Base-by-base conservation (phyloP, 23 red algal genomes). In the Gracilaria domingensis region DNA sequence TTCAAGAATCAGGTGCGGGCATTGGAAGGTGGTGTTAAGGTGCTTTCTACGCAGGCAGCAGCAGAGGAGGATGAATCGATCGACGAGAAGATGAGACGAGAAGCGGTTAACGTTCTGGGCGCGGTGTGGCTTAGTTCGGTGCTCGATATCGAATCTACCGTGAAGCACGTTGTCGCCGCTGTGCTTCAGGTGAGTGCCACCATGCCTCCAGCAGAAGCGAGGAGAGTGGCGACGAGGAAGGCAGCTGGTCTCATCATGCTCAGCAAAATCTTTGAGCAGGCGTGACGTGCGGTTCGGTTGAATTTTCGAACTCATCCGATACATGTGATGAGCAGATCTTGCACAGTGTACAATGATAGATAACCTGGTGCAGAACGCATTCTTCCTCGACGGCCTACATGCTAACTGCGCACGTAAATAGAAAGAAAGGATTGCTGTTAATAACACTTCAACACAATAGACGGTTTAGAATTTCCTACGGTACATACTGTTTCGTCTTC, bases 41-140 rank as follows among this genome's bases (percentile, higher is more conserved):
- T 79, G 12, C 58, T 85, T 60, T 62, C 69, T 47, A 66, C 65
- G 12, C 42, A 60, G 32, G 70, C 72, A 29, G 66, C 44, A 23
- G 40, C 80, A 16, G 80, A 78, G 12, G 69, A 78, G 8, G 61
- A 93, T 48, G 90, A 93, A 48, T 79, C 86, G 26, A 85, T 93
- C 45, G 80, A 93, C 54, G 80, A 93, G 5, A 37, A 36, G 38
- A 80, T 65, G 20, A 54, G 80, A 45, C 79, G 90, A 32, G 80
- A 93, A 17, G 40, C 62, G 6, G 90, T 93, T 28, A 85, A 67
- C 60, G 47, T 67, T 8, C 51, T 93, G 25, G 90, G 90, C 23
- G 90, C 80, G 40, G 80, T 93, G 50, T 93, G 90, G 90, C 81
- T 93, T 12, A 45, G 35, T 18, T 93, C 90, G 5, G 80, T 93